Conservation (phyloP, 495 filamentous ascomycete species). For the Articulospora tetracladia region DNA sequence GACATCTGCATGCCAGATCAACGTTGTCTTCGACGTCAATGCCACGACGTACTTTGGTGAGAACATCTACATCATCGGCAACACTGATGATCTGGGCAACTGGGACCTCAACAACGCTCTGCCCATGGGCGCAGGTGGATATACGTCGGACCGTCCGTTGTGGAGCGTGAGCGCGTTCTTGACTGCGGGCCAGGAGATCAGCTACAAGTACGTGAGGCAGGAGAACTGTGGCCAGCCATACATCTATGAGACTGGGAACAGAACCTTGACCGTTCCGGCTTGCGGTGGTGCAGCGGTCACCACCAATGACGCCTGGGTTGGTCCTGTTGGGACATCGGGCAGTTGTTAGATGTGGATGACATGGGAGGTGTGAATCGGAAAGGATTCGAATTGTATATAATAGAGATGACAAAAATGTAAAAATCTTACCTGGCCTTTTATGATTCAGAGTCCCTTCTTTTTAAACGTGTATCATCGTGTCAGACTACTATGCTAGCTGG, state of each 20-base stretch:
- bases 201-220: slow-evolving; percentile 35
- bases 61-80: slow-evolving; percentile 40
- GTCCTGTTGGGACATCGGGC: slow-evolving; percentile 22
- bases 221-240: slow-evolving; percentile 36
- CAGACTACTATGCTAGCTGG: too few species aligned
- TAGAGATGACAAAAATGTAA: too few species aligned
- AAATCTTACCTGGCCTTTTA: too few species aligned
- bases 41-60: slow-evolving; percentile 47
- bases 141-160: slow-evolving; percentile 26
- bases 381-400: background rate
- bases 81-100: slow-evolving; percentile 26
- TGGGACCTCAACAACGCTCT: slow-evolving; percentile 24
- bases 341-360: slow-evolving; percentile 8
- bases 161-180: slow-evolving; percentile 31
- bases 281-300: slow-evolving; percentile 28
- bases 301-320: slow-evolving; percentile 34
- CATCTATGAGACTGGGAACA: slow-evolving; percentile 33
- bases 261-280: slow-evolving; percentile 31
- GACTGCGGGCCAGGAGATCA: slow-evolving; percentile 27
- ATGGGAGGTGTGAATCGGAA: background rate
- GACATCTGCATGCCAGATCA: slow-evolving; percentile 32
- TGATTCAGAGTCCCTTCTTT: too few species aligned
- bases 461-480: too few species aligned
- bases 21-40: slow-evolving; percentile 36
- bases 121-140: slow-evolving; percentile 24